Base-by-base conservation (phyloP, 106 monocot genomes). In the Phalaenopsis aphrodite region DNA sequence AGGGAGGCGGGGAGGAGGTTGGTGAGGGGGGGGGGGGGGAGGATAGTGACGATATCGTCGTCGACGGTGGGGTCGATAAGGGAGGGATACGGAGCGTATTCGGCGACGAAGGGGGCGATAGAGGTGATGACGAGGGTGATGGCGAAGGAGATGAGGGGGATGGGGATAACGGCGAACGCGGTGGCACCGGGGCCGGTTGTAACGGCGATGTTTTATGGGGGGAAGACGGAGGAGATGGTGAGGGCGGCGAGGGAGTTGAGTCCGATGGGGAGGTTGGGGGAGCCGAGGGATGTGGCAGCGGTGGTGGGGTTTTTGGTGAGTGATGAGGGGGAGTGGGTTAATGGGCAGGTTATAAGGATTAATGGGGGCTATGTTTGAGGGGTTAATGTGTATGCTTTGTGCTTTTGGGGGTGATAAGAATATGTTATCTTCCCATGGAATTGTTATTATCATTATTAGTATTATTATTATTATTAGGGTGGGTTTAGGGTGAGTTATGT, bases 101-200 rank as follows among this genome's bases (percentile, higher is more conserved):
- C 78, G 45, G 78, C 78, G 6, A 72, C 72, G 49, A 83, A 83
- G 66, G 83, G 24, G 8, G 83, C 78, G 24, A 64, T 83, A 5
- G 83, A 83, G 52, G 83, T 78, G 45, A 83, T 78, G 55, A 78
- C 72, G 18, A 73, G 58, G 42, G 78, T 78, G 56, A 38, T 83
- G 83, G 83, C 83, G 23, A 83, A 78, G 78, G 83, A 83, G 83
- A 17, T 83, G 71, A 78, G n/a, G 57, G 83, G 83, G 39, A 83
- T 57, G 71, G 73, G 78, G 39, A 83, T 83, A 19, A 83, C 78
- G 3, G 46, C 45, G 56, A 83, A 83, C 14, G 78, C 42, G 5
- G 83, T 83, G 72, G 83, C 83, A 41, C 83, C 83, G 8, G 83
- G 83, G 14, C 78, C 83, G 72, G 57, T 83, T 41, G 55, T n/a